phyloP scores from a whole-genome alignment of 257 asterid species.

The Nicotiana noctiflora region DNA sequence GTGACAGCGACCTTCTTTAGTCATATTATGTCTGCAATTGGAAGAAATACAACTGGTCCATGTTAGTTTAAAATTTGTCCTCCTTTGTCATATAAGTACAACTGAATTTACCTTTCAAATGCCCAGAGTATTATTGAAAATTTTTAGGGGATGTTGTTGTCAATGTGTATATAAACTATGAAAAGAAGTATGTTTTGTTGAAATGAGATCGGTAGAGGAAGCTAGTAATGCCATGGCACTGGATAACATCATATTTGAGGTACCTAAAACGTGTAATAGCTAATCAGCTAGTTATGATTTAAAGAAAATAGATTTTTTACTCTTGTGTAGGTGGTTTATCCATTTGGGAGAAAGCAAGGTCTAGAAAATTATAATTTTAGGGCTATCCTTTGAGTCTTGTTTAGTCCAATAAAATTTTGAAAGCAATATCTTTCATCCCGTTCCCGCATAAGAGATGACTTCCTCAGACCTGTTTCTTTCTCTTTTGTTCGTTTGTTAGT shows the following conservation, averaged over 20 bases:
- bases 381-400: not conserved
- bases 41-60: conserved; percentile 95
- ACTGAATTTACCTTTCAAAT: not conserved
- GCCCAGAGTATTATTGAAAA: not conserved
- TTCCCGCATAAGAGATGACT: not conserved
- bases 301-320: not conserved
- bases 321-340: not conserved
- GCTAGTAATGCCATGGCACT: conserved; percentile 27
- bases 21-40: conserved; percentile 92
- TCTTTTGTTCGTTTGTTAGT: not conserved
- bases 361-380: not conserved
- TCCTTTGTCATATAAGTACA: not conserved
- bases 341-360: not conserved
- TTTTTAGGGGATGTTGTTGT: conserved; percentile 93
- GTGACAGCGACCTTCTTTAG: conserved; percentile 86
- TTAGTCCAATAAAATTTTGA: not conserved
- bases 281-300: not conserved
- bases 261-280: conserved; percentile 13
- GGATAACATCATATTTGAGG: conserved; percentile 96
- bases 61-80: conserved; percentile 34
- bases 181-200: conserved; percentile 93
- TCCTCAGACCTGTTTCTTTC: not conserved
- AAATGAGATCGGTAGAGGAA: conserved; percentile 96
- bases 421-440: not conserved
- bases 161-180: conserved; percentile 84